Conservation (phyloP, 768 basidiomycete species). For the Tephrocybe sp. region DNA sequence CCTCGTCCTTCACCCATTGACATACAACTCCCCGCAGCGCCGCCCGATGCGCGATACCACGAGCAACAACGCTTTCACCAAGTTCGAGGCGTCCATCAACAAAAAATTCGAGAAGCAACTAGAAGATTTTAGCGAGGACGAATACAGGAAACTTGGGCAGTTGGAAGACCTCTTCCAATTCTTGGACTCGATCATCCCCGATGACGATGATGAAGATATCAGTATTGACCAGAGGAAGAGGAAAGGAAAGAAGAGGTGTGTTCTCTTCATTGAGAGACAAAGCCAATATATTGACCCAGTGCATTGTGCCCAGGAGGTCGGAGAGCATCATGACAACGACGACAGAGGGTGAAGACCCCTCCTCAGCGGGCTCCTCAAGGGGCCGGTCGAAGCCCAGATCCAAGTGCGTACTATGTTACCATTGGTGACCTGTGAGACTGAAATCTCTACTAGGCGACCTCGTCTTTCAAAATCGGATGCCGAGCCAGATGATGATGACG, state of each 20-base stretch:
- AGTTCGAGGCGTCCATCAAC: slow-evolving; percentile 61
- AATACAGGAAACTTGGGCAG: slow-evolving; percentile 61
- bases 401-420: slow-evolving; percentile 38
- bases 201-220: slow-evolving; percentile 57
- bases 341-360: slow-evolving; percentile 34
- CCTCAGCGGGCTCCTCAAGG: slow-evolving; percentile 32
- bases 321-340: slow-evolving; percentile 50
- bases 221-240: slow-evolving; percentile 38
- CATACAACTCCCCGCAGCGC: slow-evolving; percentile 22
- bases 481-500: slow-evolving; percentile 21
- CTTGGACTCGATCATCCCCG: slow-evolving; percentile 67
- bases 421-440: too few species aligned
- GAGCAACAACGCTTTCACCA: slow-evolving; percentile 66
- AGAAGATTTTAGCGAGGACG: slow-evolving; percentile 68
- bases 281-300: not conserved
- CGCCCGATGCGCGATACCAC: slow-evolving; percentile 49
- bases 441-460: slow-evolving; percentile 55
- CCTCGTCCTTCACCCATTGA: not conserved
- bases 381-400: slow-evolving; percentile 31
- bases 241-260: slow-evolving; percentile 48
- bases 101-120: slow-evolving; percentile 76
- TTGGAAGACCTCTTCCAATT: slow-evolving; percentile 66
- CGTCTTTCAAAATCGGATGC: slow-evolving; percentile 52
- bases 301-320: slow-evolving; percentile 44
- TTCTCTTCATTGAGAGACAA: not conserved